Conservation (phyloP, 768 basidiomycete species). For the Boletus rubescentipes region DNA sequence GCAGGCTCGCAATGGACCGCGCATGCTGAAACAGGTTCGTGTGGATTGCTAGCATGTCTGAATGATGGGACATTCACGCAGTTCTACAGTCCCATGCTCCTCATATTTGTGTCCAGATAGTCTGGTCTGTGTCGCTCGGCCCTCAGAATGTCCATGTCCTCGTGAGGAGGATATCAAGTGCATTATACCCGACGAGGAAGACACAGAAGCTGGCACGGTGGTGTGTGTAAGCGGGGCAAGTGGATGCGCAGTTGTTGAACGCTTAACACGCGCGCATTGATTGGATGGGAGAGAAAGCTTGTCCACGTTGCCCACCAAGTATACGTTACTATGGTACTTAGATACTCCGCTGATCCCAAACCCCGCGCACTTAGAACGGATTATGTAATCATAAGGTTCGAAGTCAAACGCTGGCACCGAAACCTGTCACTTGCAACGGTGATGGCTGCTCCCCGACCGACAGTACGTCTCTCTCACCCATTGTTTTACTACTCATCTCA, state of each 20-base stretch:
- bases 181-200: constrained; percentile 59
- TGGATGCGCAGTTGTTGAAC: constrained; percentile 63
- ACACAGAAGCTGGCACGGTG: constrained; percentile 55
- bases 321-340: too few relatives aligned
- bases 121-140: constrained; percentile 54
- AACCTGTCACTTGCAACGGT: constrained; percentile 1
- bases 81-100: constrained; percentile 62
- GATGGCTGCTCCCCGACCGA: constrained; percentile 72
- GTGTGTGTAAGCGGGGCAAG: constrained; percentile 66
- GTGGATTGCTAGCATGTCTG: neutral
- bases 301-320: neutral
- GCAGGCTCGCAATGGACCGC: constrained; percentile 62
- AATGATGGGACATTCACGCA: neutral
- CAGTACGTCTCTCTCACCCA: constrained; percentile 39
- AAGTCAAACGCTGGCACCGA: neutral
- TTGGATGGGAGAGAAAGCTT: neutral
- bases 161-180: constrained; percentile 76
- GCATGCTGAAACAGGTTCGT: constrained; percentile 63
- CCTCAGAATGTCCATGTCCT: constrained; percentile 76
- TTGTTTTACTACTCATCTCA: neutral
- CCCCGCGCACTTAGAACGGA: neutral
- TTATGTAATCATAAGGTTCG: constrained; percentile 20
- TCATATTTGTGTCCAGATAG: constrained; percentile 76
- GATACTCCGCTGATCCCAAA: too few relatives aligned
- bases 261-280: constrained; percentile 31